Evolutionary conservation across 306 rosid species (phyloP), one percentile per base, ranked within the genome.

Genomic region (Malus sylvestris): DNA sequence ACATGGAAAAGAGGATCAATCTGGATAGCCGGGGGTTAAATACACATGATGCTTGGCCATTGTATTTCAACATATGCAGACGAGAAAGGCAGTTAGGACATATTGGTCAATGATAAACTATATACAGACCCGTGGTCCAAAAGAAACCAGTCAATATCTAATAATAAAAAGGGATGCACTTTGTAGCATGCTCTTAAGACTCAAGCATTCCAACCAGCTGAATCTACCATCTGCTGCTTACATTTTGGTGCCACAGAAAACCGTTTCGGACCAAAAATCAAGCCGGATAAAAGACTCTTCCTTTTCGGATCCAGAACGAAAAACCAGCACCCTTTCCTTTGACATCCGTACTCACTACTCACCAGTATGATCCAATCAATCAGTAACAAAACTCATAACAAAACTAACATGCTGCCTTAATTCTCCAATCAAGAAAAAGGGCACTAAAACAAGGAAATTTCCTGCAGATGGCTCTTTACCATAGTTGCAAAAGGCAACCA

Each of bases 401-500:
- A 5, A 57, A 77, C 51, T 64, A 44, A 76, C 25, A 32, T 0
- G 18, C 2, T 1, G 33, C 40, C 70, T 59, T 49, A 49, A 49
- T 53, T 27, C 58, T 77, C 59, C 66, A 49, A 75, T 49, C 66
- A 46, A 68, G 69, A 73, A 14, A 70, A 49, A 49, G 55, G 55
- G 23, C 68, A 81, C 29, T 5, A 44, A 42, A 44, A 45, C 4
- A 19, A 53, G 64, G 79, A 62, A 85, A 73, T 33, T n/a, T 52
- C 32, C 66, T 62, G 53, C 53, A 15, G 55, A 51, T 16, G 19
- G 8, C 20, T 51, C 55, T 51, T 51, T 51, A 51, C 20, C 55
- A 3, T 5, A 5, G 8, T 2, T 3, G 55, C 20, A 18, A 15
- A 49, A 16, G 5, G 5, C 19, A 49, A 49, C 1, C 55, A 49